Base-by-base conservation (phyloP, 441 rosid genomes). In the Macaranga tanarius region DNA sequence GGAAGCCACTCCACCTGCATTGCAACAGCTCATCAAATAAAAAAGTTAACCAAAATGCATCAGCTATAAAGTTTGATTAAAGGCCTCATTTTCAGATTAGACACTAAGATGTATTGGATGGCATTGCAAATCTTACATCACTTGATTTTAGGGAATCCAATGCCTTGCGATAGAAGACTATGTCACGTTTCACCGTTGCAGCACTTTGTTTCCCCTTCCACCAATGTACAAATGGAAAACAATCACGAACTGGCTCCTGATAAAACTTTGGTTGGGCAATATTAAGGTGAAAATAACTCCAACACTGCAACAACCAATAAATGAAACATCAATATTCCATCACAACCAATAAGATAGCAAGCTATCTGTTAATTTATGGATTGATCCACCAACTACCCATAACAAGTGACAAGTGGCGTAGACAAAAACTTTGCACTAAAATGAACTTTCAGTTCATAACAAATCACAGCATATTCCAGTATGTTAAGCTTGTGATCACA, bases 151-250 rank as follows among this genome's bases (percentile, higher is more conserved):
- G 66, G 64, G 88, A 80, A 40, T 90, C 93, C 83, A 89, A 80
- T 23, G 84, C 89, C 83, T 87, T 87, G 31, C 93, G 92, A 67
- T 90, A 89, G 69, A 76, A 84, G 47, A 82, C 75, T 44, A 89
- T 79, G 69, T 87, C 86, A 67, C 85, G 83, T 79, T 90, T 90
- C 70, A 89, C 83, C 67, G 90, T 88, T 44, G 73, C 75, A 78
- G 86, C 87, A 57, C 82, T 86, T 75, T 85, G 93, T 83, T 87
- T 89, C 72, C 90, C 92, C 81, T 87, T 90, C 96, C 96, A 90
- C 66, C 84, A 77, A 47, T 83, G 90, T 47, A 89, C 91, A 56
- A 87, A 81, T 5, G 96, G 93, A 81, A 86, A 90, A 65, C 73
- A 77, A 73, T 82, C 86, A 10, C 64, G 80, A 69, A 70, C 71